Evolutionary conservation across 208 protist genomes (phyloP), one percentile per base, ranked within the genome.

Genomic region (Wallacemonas sp.): DNA sequence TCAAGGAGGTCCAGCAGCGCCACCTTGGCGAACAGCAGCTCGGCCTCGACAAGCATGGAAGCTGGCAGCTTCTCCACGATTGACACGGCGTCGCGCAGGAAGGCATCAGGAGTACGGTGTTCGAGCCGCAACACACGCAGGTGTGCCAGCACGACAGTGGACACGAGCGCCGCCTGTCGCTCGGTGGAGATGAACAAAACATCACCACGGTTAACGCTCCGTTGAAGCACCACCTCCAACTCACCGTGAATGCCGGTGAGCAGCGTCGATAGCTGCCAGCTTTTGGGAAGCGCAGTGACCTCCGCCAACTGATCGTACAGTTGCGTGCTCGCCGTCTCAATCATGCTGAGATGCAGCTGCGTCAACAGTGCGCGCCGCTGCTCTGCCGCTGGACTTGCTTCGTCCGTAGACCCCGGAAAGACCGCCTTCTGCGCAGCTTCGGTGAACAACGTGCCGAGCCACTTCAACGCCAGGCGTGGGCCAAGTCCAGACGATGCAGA

Each of bases 1-100:
- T 68, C 48, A 63, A 91, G 83, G 26, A 77, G 68, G 45, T 91
- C 78, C 6, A 95, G 71, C 36, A 95, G 68, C 3, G 60, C 57
- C 5, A 87, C 79, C 61, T 95, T 95, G 0, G 76, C 89, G 1
- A 68, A 68, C 24, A 95, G 63, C 9, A 95, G 66, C 64, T 95
- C 85, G 1, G 70, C 81, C 53, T 95, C 89, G 22, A 95, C 66
- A 12, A 73, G 63, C 68, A 89, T 79, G 33, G 73, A 85, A 17
- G 81, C 33, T 9, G 81, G 70, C 52, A 82, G 80, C 15, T 78
- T 79, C 39, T 92, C 86, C 8, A 92, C 84, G 44, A 95, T 68
- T 32, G 71, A 66, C 55, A 91, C 71, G 13, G 78, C 74, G 19
- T 78, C 71, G 24, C 82, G 73, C 48, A 95, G 71, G 62, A 92